A percentile compares a stretch with the other conserved stretches of the same genome.
Evolutionary conservation across 1,284 basidiomycete species (phyloP).

Genomic region (Heterobasidion parviporum): DNA sequence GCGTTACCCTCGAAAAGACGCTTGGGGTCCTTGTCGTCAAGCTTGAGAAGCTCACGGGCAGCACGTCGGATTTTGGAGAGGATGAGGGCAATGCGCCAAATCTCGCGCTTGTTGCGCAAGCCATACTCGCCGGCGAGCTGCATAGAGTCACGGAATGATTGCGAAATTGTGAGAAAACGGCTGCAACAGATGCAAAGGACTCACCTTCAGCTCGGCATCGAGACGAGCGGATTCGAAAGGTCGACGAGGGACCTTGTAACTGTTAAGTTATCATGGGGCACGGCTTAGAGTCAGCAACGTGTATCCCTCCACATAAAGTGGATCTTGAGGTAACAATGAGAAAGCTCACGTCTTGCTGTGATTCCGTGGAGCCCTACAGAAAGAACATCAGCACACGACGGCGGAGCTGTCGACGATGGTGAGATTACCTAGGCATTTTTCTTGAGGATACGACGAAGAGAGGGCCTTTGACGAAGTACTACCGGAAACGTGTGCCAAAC

Average conservation of each 20-base stretch:
- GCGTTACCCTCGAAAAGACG: slow-evolving; percentile 99
- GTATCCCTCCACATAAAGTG: slow-evolving; percentile 57
- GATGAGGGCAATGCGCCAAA: slow-evolving; percentile 98
- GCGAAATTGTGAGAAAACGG: neutral
- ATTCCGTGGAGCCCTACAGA: slow-evolving; percentile 75
- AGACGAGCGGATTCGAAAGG: slow-evolving; percentile 97
- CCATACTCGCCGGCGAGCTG: slow-evolving; percentile 99
- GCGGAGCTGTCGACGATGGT: slow-evolving; percentile 10
- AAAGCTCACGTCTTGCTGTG: slow-evolving; percentile 83
- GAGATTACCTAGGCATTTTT: slow-evolving; percentile 75
- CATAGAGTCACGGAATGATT: slow-evolving; percentile 2
- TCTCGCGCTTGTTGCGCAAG: slow-evolving; percentile 99
- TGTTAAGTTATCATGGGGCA: slow-evolving; percentile 53
- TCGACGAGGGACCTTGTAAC: slow-evolving; percentile 97
- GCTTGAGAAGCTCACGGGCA: slow-evolving; percentile 99
- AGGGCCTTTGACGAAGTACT: slow-evolving; percentile 12
- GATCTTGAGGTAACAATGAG: slow-evolving; percentile 44
- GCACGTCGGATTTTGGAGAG: slow-evolving; percentile 99
- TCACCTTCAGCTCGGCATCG: slow-evolving; percentile 97
- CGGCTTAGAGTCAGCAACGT: slow-evolving; percentile 52
- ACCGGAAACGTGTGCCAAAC: slow-evolving; percentile 12
- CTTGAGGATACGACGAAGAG: slow-evolving; percentile 30
- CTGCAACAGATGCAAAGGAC: slow-evolving; percentile 6
- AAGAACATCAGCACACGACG: slow-evolving; percentile 26
- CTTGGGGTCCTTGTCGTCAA: slow-evolving; percentile 99